Percentiles rank a stretch among this genome's conserved stretches.
Conservation (phyloP, 306 rosid genomes). For the Casuarina glauca region DNA sequence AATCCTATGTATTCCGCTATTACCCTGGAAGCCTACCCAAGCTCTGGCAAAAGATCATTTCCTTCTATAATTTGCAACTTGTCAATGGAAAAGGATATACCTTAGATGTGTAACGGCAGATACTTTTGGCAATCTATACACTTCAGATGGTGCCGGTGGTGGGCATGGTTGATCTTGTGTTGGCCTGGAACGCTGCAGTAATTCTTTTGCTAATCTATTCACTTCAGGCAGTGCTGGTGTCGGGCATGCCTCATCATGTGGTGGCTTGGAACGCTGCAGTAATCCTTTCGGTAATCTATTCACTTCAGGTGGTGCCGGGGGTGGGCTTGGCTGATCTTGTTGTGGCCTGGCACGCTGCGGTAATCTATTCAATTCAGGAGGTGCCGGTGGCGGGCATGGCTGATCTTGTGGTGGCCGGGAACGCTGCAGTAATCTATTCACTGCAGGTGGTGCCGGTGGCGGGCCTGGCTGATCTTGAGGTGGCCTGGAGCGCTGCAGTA, state of each 20-base stretch:
- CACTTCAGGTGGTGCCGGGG: slow-evolving; percentile 26
- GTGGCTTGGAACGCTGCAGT: slow-evolving; percentile 42
- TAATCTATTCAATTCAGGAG: slow-evolving; percentile 13
- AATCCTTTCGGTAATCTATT: slow-evolving; percentile 25
- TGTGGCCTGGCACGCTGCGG: slow-evolving; percentile 48
- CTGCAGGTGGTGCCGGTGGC: slow-evolving; percentile 10
- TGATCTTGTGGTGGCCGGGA: slow-evolving; percentile 38
- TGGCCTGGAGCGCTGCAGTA: slow-evolving; percentile 51
- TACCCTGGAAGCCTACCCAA: background rate
- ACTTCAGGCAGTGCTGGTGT: slow-evolving; percentile 4
- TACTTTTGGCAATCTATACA: slow-evolving; percentile 39
- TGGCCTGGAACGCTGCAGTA: too few species aligned
- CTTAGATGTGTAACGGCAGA: slow-evolving; percentile 70
- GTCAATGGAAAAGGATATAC: slow-evolving; percentile 31
- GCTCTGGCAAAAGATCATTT: background rate
- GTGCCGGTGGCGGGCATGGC: slow-evolving; percentile 20
- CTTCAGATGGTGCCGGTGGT: slow-evolving; percentile 15
- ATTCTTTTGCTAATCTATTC: too few species aligned
- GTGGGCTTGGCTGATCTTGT: slow-evolving; percentile 32
- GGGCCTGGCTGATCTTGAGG: slow-evolving; percentile 30
- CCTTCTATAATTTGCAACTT: background rate
- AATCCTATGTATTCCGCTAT: background rate
- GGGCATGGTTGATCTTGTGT: too few species aligned
- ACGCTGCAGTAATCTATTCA: slow-evolving; percentile 46
- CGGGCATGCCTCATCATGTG: slow-evolving; percentile 29